phyloP scores from a whole-genome alignment of 495 filamentous ascomycete species.

The Neurospora sp. region DNA sequence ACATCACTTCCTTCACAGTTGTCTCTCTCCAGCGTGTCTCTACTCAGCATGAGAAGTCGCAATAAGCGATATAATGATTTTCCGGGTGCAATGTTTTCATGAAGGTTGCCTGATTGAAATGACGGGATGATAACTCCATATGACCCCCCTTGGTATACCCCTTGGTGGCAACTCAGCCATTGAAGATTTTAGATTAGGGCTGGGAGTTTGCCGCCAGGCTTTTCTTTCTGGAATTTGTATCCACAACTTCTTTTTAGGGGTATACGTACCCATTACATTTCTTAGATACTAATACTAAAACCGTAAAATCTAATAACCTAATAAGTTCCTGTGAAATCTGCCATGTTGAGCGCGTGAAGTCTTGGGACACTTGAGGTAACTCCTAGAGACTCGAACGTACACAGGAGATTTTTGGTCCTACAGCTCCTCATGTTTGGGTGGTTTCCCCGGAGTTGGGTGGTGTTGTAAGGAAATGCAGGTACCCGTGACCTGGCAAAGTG shows the following conservation, averaged over 20 bases:
- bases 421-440: background rate
- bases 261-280: constrained; percentile 14
- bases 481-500: background rate
- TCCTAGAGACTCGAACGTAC: background rate
- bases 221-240: constrained; percentile 27
- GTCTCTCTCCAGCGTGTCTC: constrained; percentile 79
- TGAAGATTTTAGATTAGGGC: constrained; percentile 12
- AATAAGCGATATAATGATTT: constrained; percentile 32
- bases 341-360: background rate
- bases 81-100: constrained; percentile 2
- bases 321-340: background rate
- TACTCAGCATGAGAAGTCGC: constrained; percentile 70
- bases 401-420: background rate
- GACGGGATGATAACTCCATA: constrained; percentile 6
- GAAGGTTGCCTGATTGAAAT: constrained; percentile 9
- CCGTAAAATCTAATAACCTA: constrained; percentile 17
- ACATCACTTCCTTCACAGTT: constrained; percentile 33
- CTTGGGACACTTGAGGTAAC: background rate
- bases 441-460: background rate
- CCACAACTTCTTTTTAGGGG: constrained; percentile 13
- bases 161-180: constrained; percentile 15
- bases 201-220: constrained; percentile 11
- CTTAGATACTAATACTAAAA: constrained; percentile 31
- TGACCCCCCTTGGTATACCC: constrained; percentile 5
- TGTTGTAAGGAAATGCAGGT: background rate